Base-by-base conservation (phyloP, 495 filamentous ascomycete species). In the Aspergillus nidulans region DNA sequence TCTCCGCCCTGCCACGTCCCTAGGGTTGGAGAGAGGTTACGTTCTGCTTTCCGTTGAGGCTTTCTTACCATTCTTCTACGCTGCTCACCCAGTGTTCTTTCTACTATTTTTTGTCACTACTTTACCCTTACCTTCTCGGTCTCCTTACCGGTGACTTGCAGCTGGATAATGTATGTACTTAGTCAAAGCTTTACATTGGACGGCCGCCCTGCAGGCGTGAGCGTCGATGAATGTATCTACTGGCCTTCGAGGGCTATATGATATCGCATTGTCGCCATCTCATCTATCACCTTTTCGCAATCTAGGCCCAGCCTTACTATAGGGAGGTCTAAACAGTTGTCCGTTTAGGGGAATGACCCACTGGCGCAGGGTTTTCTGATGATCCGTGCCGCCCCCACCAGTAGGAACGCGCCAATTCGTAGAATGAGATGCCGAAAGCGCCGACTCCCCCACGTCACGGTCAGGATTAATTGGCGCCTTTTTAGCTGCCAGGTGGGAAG, bases 151-250 rank as follows among this genome's bases (percentile, higher is more conserved):
- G 63, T 65, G 64, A 48, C 55, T 65, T 67, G 56, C 65, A 74
- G 68, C 68, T 70, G 69, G 68, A 70, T 74, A 72, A 75, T 75
- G 70, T 73, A 72, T 75, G 65, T 75, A 74, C 61, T 63, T 71
- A 72, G 68, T 74, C 62, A 28, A 64, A 63, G 63, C 62, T 64
- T 60, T 67, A 57, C 63, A 57, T 61, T 58, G 55, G 39, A 53
- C 46, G 49, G 53, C 44, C 49, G 20, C 56, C 42, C 48, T 32
- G 13, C 16, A 39, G 8, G 26, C 42, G 46, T 55, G 51, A 48
- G 55, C 40, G 44, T 56, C 60, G 28, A 58, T 63, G 49, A 50
- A 54, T 54, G 18, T 57, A 56, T 18, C 38, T 43, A 49, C 44
- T 52, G 49, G 23, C 40, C 49, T 42, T n/a, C 6, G 8, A 30